Base-by-base conservation (phyloP, 768 basidiomycete species). In the Mycena galericulata region DNA sequence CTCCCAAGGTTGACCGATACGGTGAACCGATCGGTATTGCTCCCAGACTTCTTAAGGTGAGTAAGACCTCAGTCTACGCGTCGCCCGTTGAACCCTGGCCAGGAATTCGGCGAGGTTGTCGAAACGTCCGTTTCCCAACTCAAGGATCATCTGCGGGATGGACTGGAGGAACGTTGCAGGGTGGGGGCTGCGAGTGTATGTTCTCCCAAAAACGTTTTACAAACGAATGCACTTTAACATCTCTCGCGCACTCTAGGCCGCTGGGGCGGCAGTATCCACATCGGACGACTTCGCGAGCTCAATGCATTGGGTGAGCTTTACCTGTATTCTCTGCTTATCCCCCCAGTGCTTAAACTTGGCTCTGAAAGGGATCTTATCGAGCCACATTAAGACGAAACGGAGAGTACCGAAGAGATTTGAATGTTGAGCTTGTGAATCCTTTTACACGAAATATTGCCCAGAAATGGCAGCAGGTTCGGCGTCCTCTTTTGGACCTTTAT, bases 251-350 rank as follows among this genome's bases (percentile, higher is more conserved):
- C 65, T 36, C 9, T 57, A 84, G 82, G 81, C 82, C 62, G 80
- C 87, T 17, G 77, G 77, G 1, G 79, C 80, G 57, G 86, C 89
- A 11, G 77, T 89, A 9, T 67, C 79, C 9, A 86, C 84, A 12
- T 76, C 82, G 0, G 87, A 89, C 57, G 79, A 82, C 7, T 87
- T 90, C 71, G 84, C 86, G 1, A 75, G 72, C 8, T 80, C 83
- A 7, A 88, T 89, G 86, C 88, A 90, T 67, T 90, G 89, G 89
- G 78, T 63, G 1, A n/a, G n/a, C n/a, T n/a, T n/a, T n/a, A n/a
- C n/a, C n/a, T n/a, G n/a, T n/a, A n/a, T n/a, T n/a, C n/a, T n/a
- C n/a, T n/a, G n/a, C n/a, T n/a, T n/a, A n/a, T n/a, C n/a, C n/a
- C n/a, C n/a, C n/a, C n/a, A n/a, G n/a, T n/a, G n/a, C n/a, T n/a